Evolutionary conservation across 106 monocot species (phyloP).

Genomic region (Xerophyta viscosa): DNA sequence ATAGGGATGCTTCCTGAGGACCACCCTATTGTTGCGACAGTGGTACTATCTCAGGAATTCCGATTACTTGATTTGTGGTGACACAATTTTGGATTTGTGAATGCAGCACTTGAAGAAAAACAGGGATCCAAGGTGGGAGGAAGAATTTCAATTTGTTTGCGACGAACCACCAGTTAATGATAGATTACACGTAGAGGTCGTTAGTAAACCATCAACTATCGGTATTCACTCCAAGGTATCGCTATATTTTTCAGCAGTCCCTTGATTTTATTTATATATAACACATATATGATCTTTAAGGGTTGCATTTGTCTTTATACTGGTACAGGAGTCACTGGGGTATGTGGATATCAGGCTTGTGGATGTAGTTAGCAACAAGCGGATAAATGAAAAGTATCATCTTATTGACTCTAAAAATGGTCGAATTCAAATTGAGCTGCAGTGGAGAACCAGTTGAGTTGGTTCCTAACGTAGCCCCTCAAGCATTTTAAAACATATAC

Average conservation of each 20-base stretch:
- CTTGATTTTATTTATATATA: background rate
- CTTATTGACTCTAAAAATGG: slow-evolving; percentile 66
- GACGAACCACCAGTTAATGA: slow-evolving; percentile 73
- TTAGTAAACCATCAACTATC: slow-evolving; percentile 64
- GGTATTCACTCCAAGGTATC: slow-evolving; percentile 74
- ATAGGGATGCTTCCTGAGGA: too few relatives aligned
- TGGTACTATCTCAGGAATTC: too few relatives aligned
- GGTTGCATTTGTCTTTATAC: background rate
- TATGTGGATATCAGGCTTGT: slow-evolving; percentile 45
- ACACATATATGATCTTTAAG: background rate
- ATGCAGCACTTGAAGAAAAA: slow-evolving; percentile 88
- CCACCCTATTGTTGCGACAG: too few relatives aligned
- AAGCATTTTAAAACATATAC: too few relatives aligned
- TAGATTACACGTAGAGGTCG: slow-evolving; percentile 73
- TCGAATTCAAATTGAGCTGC: slow-evolving; percentile 48
- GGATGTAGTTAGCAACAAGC: slow-evolving; percentile 51
- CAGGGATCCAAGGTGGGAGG: slow-evolving; percentile 85
- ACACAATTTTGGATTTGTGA: background rate
- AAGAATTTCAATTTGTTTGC: slow-evolving; percentile 74
- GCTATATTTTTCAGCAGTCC: background rate
- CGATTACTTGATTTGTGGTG: background rate
- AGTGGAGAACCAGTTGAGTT: slow-evolving; percentile 72
- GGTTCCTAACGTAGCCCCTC: too few relatives aligned
- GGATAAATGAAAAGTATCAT: slow-evolving; percentile 56
- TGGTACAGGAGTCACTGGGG: slow-evolving; percentile 47